Percentiles rank a stretch among this genome's conserved stretches.
These are phyloP conservation scores for Arthroderma sp. DNA, from an alignment of 2,329 filamentous ascomycete species.

Conservation along the genomic window DNA sequence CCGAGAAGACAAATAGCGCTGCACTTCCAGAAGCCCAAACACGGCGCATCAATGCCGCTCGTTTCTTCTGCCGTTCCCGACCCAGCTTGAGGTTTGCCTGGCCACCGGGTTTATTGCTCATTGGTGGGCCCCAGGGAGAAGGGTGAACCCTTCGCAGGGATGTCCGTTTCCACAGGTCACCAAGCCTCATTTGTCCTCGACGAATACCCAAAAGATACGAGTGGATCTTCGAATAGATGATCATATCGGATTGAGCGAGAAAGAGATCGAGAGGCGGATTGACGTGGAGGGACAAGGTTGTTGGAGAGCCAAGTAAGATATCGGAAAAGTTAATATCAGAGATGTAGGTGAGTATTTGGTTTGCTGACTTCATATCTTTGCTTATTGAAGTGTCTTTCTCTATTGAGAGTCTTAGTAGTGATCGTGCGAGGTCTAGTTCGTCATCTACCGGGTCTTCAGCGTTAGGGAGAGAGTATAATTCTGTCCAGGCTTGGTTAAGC, in stretches of 20 bases:
- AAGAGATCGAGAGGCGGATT: constrained; percentile 80
- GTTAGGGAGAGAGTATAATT: constrained; percentile 62
- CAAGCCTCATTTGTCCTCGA: constrained; percentile 71
- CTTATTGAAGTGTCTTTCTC: constrained; percentile 23
- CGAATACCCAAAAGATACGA: constrained; percentile 77
- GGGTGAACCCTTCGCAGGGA: constrained; percentile 66
- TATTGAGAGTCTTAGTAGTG: constrained; percentile 54
- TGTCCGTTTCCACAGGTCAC: constrained; percentile 76
- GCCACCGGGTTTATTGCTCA: constrained; percentile 50
- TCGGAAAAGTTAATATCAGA: constrained; percentile 53
- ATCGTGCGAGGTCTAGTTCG: constrained; percentile 67
- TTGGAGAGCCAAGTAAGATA: constrained; percentile 67
- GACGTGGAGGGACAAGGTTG: constrained; percentile 57
- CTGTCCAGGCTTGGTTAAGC: constrained; percentile 64
- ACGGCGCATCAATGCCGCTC: constrained; percentile 59
- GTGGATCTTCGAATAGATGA: constrained; percentile 73
- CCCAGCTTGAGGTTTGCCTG: constrained; percentile 49
- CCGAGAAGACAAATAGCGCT: constrained; percentile 76
- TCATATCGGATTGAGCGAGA: constrained; percentile 61
- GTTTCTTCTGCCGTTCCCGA: constrained; percentile 50
- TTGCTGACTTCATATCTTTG: constrained; percentile 13
- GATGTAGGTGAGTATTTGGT: constrained; percentile 25
- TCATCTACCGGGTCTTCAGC: constrained; percentile 66
- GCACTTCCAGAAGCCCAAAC: constrained; percentile 85
- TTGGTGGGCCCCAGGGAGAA: constrained; percentile 53